Conservation (phyloP, 108 stramenopile species). For the Aurantiochytrium sp. region DNA sequence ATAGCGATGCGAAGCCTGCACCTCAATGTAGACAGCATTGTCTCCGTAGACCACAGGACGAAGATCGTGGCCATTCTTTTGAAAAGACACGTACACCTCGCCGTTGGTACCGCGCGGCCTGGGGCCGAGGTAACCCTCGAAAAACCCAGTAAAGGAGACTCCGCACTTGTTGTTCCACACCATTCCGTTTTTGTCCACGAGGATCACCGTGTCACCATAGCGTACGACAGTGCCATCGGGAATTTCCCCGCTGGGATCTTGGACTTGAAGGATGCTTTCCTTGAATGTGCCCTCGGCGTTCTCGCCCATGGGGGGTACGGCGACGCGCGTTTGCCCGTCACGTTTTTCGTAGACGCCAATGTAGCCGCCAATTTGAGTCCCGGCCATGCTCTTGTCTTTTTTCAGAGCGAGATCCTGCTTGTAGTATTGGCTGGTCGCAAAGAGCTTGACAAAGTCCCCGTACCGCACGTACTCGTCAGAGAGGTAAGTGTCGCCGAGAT, state of each 20-base stretch:
- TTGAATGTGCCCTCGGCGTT: neutral
- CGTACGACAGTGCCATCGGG: neutral
- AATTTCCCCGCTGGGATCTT: neutral
- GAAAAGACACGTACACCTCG: neutral
- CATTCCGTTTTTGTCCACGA: neutral
- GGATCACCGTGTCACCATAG: neutral
- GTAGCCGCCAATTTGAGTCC: neutral
- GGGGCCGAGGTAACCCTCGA: neutral
- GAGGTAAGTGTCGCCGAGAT: neutral
- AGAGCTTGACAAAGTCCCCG: neutral
- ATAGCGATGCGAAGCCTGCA: neutral
- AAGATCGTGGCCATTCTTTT: slow-evolving; percentile 12
- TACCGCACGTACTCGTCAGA: neutral
- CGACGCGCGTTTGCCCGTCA: neutral
- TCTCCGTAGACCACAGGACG: slow-evolving; percentile 3
- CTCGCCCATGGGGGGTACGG: slow-evolving; percentile 2
- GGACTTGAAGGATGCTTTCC: neutral
- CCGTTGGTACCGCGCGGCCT: neutral
- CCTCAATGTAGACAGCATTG: slow-evolving; percentile 1
- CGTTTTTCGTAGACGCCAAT: slow-evolving; percentile 2
- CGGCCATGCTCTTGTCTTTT: neutral
- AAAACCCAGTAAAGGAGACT: neutral
- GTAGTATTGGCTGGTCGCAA: neutral
- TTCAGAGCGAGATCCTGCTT: neutral
- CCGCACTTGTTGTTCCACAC: slow-evolving; percentile 21